These are phyloP conservation scores for Solanum bulbocastanum DNA, from an alignment of 257 asterid species.

Conservation along the genomic window DNA sequence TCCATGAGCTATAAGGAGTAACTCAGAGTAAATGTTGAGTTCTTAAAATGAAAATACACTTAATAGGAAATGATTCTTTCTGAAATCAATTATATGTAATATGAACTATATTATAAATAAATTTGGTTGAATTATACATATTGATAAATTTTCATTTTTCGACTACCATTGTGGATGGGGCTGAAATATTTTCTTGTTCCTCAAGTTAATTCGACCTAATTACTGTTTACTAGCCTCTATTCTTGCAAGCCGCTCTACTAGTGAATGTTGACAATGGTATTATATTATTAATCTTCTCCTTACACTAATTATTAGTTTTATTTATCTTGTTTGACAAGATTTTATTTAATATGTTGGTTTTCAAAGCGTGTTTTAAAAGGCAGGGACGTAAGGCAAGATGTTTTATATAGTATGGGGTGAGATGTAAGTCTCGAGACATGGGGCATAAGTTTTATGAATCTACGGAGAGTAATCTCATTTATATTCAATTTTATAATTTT, in stretches of 20 bases:
- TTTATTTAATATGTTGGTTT: not conserved
- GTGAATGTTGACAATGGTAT: not conserved
- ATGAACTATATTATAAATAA: not conserved
- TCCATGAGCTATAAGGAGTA: not conserved
- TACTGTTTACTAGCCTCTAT: not conserved
- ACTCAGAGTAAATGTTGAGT: not conserved
- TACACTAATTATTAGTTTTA: not conserved
- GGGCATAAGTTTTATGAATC: fast-evolving
- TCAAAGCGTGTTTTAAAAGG: not conserved
- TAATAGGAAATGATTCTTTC: not conserved
- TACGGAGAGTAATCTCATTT: too few relatives aligned
- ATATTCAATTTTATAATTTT: too few relatives aligned
- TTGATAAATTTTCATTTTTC: not conserved
- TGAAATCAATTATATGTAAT: not conserved
- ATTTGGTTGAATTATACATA: not conserved
- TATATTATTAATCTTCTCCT: not conserved
- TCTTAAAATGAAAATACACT: not conserved
- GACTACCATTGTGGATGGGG: not conserved
- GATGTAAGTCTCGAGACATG: too few relatives aligned
- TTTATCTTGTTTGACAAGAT: not conserved
- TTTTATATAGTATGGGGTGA: fast-evolving
- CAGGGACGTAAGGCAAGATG: fast-evolving
- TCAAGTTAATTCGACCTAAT: not conserved
- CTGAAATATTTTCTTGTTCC: not conserved
- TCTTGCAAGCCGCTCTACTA: not conserved